These are phyloP conservation scores for Rhamnella rubrinervis DNA, from an alignment of 331 rosid species.

Conservation along the genomic window DNA sequence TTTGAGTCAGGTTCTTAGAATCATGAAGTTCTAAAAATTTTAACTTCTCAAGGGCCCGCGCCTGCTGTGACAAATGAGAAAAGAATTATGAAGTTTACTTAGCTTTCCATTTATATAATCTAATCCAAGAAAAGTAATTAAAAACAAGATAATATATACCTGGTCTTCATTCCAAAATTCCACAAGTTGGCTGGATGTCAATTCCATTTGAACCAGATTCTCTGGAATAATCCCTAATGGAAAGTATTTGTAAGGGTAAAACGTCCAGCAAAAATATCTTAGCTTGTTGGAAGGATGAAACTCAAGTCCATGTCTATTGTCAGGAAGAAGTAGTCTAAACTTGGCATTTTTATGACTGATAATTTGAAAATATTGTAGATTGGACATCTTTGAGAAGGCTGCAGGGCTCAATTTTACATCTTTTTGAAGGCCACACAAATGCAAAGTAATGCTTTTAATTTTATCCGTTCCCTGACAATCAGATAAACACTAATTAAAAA, in stretches of 20 bases:
- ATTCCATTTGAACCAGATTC: background rate
- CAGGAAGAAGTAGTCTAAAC: too few relatives aligned
- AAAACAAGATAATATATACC: background rate
- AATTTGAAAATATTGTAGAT: constrained; percentile 27
- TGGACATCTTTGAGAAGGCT: constrained; percentile 27
- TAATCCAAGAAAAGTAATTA: background rate
- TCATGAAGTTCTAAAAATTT: background rate
- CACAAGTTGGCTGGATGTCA: background rate
- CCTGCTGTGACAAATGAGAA: background rate
- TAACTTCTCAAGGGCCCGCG: background rate
- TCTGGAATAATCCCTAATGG: background rate
- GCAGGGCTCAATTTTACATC: constrained; percentile 4
- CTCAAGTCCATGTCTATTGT: too few relatives aligned
- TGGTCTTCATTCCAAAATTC: background rate
- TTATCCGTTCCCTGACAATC: constrained; percentile 25
- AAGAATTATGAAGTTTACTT: too few relatives aligned
- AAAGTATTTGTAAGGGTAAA: background rate
- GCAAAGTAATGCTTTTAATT: constrained; percentile 29
- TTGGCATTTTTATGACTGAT: too few relatives aligned
- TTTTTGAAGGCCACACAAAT: background rate
- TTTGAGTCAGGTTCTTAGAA: background rate
- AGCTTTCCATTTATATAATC: background rate
- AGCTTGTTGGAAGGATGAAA: too few relatives aligned
- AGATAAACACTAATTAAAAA: background rate
- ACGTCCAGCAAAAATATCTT: background rate